These are phyloP conservation scores for Hanseniaspora valbyensis DNA, from an alignment of 805 yeast genomes.

Conservation along the genomic window DNA sequence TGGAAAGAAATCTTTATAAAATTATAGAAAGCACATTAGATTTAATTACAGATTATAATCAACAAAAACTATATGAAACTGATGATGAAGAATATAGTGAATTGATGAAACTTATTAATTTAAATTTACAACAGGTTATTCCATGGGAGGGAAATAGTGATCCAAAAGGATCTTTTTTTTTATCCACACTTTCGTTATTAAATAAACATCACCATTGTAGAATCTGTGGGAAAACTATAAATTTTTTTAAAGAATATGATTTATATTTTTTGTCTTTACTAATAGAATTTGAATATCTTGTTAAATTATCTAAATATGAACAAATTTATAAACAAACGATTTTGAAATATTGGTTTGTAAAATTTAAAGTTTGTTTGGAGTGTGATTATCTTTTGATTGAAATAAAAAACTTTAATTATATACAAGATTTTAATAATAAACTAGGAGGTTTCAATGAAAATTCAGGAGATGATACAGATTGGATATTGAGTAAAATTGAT, in stretches of 20 bases:
- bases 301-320: background rate
- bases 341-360: slow-evolving; percentile 12
- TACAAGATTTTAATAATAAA: background rate
- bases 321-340: background rate
- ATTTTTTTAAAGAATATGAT: slow-evolving; percentile 1
- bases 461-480: slow-evolving; percentile 8
- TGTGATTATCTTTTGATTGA: slow-evolving; percentile 4
- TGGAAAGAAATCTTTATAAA: slow-evolving; percentile 7
- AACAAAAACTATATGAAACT: background rate
- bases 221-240: slow-evolving; percentile 2
- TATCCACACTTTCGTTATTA: background rate
- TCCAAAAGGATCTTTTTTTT: background rate
- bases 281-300: slow-evolving; percentile 10
- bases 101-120: background rate
- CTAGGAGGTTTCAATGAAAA: slow-evolving; percentile 6
- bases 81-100: slow-evolving; percentile 8
- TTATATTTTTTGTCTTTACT: slow-evolving; percentile 5
- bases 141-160: background rate
- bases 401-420: background rate
- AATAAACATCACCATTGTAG: slow-evolving; percentile 10
- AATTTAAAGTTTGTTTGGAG: slow-evolving; percentile 6
- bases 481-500: slow-evolving; percentile 12
- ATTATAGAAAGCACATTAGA: slow-evolving; percentile 6
- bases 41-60: background rate
- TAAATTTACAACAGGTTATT: background rate